phyloP scores from a whole-genome alignment of 164 flowering plant genomes.

The Hamamelis virginiana region DNA sequence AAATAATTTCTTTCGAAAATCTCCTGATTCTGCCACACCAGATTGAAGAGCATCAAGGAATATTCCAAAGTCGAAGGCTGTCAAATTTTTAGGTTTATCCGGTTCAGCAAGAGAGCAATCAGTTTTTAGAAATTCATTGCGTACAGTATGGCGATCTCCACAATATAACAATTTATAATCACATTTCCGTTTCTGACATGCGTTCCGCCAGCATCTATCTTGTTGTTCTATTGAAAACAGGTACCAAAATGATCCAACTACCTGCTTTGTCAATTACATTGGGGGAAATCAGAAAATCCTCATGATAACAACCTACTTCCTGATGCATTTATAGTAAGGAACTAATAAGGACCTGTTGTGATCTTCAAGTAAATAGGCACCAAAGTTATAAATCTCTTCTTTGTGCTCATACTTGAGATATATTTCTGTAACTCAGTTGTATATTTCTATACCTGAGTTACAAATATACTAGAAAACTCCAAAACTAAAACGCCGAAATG shows the following conservation, averaged over 20 bases:
- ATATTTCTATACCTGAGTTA: not conserved
- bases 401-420: no score
- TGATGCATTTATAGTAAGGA: not conserved
- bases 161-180: constrained; percentile 39
- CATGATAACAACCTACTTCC: constrained; percentile 2
- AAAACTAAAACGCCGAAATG: not conserved
- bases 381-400: no score
- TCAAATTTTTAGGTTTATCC: constrained; percentile 18
- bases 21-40: constrained; percentile 48
- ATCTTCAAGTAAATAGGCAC: no score
- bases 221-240: constrained; percentile 71
- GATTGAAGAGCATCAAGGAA: constrained; percentile 64
- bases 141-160: not conserved
- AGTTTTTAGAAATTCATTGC: constrained; percentile 14
- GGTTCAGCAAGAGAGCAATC: constrained; percentile 39
- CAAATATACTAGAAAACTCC: not conserved
- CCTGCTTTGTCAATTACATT: constrained; percentile 30
- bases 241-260: constrained; percentile 88
- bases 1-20: constrained; percentile 66
- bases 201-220: constrained; percentile 66
- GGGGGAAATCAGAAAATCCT: not conserved
- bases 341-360: not conserved
- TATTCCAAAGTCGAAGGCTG: constrained; percentile 76
- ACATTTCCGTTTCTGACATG: constrained; percentile 25
- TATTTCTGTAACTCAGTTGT: no score